These are phyloP conservation scores for Westerdykella aurantiaca DNA, from an alignment of 2,329 filamentous ascomycete species.

Conservation along the genomic window DNA sequence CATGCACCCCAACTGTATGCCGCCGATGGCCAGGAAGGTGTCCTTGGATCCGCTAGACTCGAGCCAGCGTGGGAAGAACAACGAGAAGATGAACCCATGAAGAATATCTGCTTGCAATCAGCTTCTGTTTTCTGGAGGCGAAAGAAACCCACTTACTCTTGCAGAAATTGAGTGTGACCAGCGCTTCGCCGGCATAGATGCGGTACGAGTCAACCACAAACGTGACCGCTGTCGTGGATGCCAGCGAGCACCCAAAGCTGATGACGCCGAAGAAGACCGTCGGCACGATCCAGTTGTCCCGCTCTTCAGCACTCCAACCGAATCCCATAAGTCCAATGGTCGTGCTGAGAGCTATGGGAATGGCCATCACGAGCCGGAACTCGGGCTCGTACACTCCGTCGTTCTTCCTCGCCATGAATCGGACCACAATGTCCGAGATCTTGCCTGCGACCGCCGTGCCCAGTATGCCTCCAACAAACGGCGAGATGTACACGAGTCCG, in stretches of 20 bases:
- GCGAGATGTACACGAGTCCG: conserved; percentile 82
- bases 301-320: conserved; percentile 78
- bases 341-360: conserved; percentile 72
- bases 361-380: conserved; percentile 82
- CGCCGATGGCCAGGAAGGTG: conserved; percentile 76
- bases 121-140: conserved; percentile 1
- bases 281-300: conserved; percentile 81
- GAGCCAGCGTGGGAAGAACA: conserved; percentile 86
- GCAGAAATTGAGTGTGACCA: conserved; percentile 89
- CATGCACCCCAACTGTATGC: conserved; percentile 75
- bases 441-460: conserved; percentile 90
- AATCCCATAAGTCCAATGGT: conserved; percentile 88
- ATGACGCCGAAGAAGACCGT: conserved; percentile 90
- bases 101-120: conserved; percentile 56
- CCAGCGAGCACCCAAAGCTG: conserved; percentile 86
- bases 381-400: conserved; percentile 95
- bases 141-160: conserved; percentile 56
- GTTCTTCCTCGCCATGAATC: conserved; percentile 74
- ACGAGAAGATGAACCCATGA: conserved; percentile 79
- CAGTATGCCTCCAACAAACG: conserved; percentile 80
- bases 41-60: conserved; percentile 65
- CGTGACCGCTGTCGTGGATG: conserved; percentile 85
- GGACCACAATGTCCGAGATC: conserved; percentile 78
- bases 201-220: conserved; percentile 92
- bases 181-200: conserved; percentile 86